Percentiles rank a stretch among this genome's conserved stretches.
Evolutionary conservation across 495 filamentous ascomycete genomes (phyloP).

Genomic region (Lasiosphaeria hispida): DNA sequence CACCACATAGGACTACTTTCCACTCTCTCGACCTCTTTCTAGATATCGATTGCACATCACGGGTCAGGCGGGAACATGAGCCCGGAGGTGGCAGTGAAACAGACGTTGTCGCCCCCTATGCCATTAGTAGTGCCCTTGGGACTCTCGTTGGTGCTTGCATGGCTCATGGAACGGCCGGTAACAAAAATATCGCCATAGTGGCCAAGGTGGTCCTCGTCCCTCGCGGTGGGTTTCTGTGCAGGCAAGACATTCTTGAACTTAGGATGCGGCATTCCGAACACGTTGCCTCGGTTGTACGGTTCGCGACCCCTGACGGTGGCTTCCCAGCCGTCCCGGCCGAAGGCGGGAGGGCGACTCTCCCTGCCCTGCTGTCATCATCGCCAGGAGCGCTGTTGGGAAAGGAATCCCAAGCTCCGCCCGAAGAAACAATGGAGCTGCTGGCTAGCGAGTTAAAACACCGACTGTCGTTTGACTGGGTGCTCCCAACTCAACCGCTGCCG

Average conservation of each 20-base stretch:
- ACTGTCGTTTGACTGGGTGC: neutral
- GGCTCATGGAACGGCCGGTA: too few species aligned
- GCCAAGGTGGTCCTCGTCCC: neutral
- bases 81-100: too few species aligned
- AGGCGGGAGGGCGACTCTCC: neutral
- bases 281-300: neutral
- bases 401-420: neutral
- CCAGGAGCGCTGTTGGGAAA: neutral
- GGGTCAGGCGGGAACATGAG: too few species aligned
- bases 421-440: neutral
- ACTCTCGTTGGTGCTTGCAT: too few species aligned
- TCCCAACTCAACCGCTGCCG: neutral
- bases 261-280: neutral
- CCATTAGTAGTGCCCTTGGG: too few species aligned
- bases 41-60: too few species aligned
- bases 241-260: neutral
- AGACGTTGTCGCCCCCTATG: too few species aligned
- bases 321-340: neutral
- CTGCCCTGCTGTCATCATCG: neutral
- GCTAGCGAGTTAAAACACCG: neutral
- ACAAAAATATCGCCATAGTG: neutral
- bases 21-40: too few species aligned
- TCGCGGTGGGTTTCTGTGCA: neutral
- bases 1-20: too few species aligned
- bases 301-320: neutral